Base-by-base conservation (phyloP, 2,329 filamentous ascomycete genomes). In the Penicillium occitanis region DNA sequence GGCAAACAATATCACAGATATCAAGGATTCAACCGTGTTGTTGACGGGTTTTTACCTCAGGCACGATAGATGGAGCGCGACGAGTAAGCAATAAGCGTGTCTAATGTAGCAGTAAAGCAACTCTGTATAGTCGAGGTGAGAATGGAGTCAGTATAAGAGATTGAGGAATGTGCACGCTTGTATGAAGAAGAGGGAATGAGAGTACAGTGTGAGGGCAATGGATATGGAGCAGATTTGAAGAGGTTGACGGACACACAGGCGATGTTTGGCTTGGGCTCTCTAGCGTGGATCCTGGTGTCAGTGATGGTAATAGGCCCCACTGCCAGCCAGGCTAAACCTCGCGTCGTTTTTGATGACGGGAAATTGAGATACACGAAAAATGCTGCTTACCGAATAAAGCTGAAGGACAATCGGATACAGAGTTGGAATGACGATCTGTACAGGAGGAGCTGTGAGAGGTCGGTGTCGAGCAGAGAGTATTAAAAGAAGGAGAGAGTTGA, bases 221-320 rank as follows among this genome's bases (percentile, higher is more conserved):
- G 48, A 51, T 51, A 51, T 51, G 48, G 68, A 68, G 70, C 68
- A 68, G 70, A 70, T 71, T 72, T 68, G 71, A 71, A 71, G 67
- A 70, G 72, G 73, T 70, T 69, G 70, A 66, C 72, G 73, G 73
- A 74, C 22, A 51, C 13, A 51, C 75, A 75, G 75, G 72, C 68
- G 73, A 76, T 79, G 76, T 79, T 78, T 79, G 77, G 77, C 75
- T 75, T 75, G 77, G 55, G 46, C 67, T 72, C 67, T 72, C 73
- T 79, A 78, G 77, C 77, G 77, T 73, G 75, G 73, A 77, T 76
- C 70, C 71, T 70, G 73, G 73, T 67, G 70, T 70, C 71, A 72
- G 71, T 69, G 72, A 57, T 44, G 60, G 58, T 66, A 66, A 44
- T 59, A 70, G 71, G 75, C 76, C 77, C 77, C 77, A 78, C 77